Conservation (phyloP, 495 filamentous ascomycete species). For the Trichoderma orchidacearum region DNA sequence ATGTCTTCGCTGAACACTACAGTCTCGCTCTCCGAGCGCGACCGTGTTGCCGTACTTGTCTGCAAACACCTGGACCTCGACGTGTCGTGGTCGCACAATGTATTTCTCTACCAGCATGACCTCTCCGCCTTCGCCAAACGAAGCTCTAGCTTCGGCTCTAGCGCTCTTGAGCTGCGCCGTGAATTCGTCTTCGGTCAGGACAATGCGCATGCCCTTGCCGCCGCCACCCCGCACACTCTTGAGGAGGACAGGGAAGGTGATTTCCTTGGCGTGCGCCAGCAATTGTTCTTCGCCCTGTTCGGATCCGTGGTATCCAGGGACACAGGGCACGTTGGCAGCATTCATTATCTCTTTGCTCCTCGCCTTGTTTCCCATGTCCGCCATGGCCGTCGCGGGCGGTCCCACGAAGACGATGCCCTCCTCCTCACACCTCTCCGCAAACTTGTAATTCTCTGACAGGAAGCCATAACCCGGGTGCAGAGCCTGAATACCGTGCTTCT, state of each 20-base stretch:
- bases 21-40: conserved; percentile 74
- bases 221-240: conserved; percentile 97
- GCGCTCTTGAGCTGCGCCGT: conserved; percentile 70
- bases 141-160: conserved; percentile 77
- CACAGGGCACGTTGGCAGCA: conserved; percentile 82
- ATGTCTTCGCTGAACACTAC: conserved; percentile 76
- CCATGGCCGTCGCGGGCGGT: conserved; percentile 82
- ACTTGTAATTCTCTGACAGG: conserved; percentile 85
- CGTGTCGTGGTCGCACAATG: conserved; percentile 84
- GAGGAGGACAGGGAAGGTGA: conserved; percentile 84
- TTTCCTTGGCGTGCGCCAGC: conserved; percentile 57
- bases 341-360: conserved; percentile 89
- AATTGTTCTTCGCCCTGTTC: conserved; percentile 69
- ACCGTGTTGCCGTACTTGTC: conserved; percentile 79
- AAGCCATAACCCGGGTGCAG: conserved; percentile 98
- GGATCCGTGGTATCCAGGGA: conserved; percentile 85
- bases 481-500: conserved; percentile 69
- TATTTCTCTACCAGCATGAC: conserved; percentile 97
- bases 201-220: conserved; percentile 99
- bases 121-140: conserved; percentile 76
- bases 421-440: conserved; percentile 79
- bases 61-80: conserved; percentile 96
- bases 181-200: conserved; percentile 59
- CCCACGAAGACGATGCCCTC: conserved; percentile 92
- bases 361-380: conserved; percentile 96